Percentiles rank a stretch among this genome's conserved stretches.
Conservation (phyloP, 208 protist species). For the Trypanosoma cruzi region DNA sequence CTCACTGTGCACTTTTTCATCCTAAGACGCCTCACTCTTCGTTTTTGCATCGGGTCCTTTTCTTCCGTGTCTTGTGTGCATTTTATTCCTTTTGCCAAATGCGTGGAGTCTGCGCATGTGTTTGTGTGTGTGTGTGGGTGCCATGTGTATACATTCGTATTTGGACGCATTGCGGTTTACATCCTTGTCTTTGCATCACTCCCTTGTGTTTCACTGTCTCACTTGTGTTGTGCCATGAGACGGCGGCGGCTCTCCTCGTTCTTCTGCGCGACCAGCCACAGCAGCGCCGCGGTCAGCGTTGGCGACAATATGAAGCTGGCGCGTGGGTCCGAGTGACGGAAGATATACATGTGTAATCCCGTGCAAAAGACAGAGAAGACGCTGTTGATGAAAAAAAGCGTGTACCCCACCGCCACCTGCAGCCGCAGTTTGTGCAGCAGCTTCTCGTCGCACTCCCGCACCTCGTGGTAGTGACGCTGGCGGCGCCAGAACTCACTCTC, state of each 20-base stretch:
- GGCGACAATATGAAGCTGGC: constrained; percentile 82
- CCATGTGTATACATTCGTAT: too few species aligned
- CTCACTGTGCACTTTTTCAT: not conserved
- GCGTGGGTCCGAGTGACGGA: constrained; percentile 82
- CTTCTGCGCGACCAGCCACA: constrained; percentile 90
- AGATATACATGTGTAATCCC: constrained; percentile 79
- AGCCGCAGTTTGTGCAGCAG: constrained; percentile 75
- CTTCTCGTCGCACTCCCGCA: constrained; percentile 62
- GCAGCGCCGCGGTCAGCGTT: constrained; percentile 68
- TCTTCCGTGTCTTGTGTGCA: not conserved
- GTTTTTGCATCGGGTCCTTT: not conserved
- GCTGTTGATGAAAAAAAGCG: constrained; percentile 85
- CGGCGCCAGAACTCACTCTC: constrained; percentile 88
- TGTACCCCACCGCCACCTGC: constrained; percentile 80
- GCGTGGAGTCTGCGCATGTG: too few species aligned
- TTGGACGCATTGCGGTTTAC: too few species aligned
- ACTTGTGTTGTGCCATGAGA: constrained; percentile 77
- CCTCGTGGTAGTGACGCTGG: constrained; percentile 88
- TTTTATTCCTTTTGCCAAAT: not conserved
- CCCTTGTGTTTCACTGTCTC: constrained; percentile 7
- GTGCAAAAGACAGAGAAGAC: constrained; percentile 82
- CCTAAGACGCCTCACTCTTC: not conserved
- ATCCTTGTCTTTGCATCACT: constrained; percentile 9
- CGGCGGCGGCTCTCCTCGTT: constrained; percentile 91
- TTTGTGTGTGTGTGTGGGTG: too few species aligned